Conservation (phyloP, 371 early-diverging fungal genomes). For the Mucor lusitanicus region DNA sequence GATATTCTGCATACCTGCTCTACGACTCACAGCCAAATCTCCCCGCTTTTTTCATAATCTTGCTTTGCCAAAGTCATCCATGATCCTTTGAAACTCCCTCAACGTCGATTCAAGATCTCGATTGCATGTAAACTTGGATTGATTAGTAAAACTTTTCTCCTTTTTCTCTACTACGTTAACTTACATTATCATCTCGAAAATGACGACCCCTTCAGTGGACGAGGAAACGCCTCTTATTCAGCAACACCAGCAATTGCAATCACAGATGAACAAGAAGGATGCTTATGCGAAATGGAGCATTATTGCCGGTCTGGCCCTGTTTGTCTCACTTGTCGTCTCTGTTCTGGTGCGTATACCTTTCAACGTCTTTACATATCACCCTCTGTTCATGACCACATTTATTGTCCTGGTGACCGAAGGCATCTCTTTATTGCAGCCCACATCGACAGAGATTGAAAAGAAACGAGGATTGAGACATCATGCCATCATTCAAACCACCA, state of each 20-base stretch:
- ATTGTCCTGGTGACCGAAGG: slow-evolving; percentile 35
- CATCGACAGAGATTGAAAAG: slow-evolving; percentile 30
- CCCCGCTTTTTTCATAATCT: not conserved
- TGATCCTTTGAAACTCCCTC: not conserved
- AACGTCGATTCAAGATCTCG: not conserved
- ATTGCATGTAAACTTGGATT: not conserved
- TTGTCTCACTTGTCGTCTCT: slow-evolving; percentile 25
- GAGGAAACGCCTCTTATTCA: not conserved
- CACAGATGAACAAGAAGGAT: not conserved
- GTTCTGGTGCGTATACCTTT: slow-evolving; percentile 26
- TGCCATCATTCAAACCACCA: slow-evolving; percentile 22
- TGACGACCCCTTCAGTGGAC: not conserved
- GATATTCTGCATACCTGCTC: not conserved
- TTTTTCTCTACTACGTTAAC: not conserved
- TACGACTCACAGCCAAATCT: not conserved
- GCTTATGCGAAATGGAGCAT: slow-evolving; percentile 11
- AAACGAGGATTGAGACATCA: slow-evolving; percentile 27
- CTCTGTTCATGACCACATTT: slow-evolving; percentile 27
- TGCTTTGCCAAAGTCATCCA: not conserved
- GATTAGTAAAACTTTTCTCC: not conserved
- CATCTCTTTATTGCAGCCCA: slow-evolving; percentile 32
- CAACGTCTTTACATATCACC: slow-evolving; percentile 35
- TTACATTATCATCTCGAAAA: not conserved
- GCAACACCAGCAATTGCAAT: not conserved
- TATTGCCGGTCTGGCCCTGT: slow-evolving; percentile 20